These are phyloP conservation scores for Arxiozyma slooffiae DNA, from an alignment of 1,139 yeast genomes.

Conservation along the genomic window DNA sequence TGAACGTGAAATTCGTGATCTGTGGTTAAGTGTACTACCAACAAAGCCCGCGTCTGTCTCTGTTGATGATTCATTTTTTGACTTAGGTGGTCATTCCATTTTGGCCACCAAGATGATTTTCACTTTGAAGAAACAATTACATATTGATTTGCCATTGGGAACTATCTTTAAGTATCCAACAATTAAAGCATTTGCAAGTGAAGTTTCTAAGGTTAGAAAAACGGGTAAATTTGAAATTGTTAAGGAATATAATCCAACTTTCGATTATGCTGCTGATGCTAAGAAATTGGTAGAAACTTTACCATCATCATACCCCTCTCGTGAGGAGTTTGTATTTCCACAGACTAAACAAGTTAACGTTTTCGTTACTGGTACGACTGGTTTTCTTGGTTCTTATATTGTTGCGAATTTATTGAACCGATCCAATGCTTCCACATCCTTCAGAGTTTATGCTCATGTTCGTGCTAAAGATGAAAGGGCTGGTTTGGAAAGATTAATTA, in stretches of 20 bases:
- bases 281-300: constrained; percentile 43
- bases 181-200: constrained; percentile 63
- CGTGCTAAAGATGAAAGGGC: constrained; percentile 63
- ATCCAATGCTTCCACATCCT: constrained; percentile 32
- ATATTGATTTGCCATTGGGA: constrained; percentile 80
- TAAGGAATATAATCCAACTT: constrained; percentile 25
- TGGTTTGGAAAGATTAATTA: constrained; percentile 67
- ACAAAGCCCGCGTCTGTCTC: constrained; percentile 69
- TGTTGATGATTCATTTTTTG: constrained; percentile 85
- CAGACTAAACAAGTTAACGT: constrained; percentile 42
- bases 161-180: constrained; percentile 85
- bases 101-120: constrained; percentile 96
- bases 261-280: constrained; percentile 71
- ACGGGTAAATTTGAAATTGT: constrained; percentile 12
- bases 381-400: constrained; percentile 88
- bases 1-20: constrained; percentile 61
- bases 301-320: constrained; percentile 33
- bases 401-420: constrained; percentile 63
- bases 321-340: constrained; percentile 29
- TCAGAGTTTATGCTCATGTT: constrained; percentile 76
- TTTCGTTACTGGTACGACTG: constrained; percentile 92
- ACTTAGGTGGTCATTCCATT: constrained; percentile 95
- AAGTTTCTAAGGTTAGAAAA: constrained; percentile 42
- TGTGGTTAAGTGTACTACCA: constrained; percentile 84
- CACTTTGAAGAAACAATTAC: constrained; percentile 68